Base-by-base conservation (phyloP, 2,329 filamentous ascomycete genomes). In the Coniochaeta sp. region DNA sequence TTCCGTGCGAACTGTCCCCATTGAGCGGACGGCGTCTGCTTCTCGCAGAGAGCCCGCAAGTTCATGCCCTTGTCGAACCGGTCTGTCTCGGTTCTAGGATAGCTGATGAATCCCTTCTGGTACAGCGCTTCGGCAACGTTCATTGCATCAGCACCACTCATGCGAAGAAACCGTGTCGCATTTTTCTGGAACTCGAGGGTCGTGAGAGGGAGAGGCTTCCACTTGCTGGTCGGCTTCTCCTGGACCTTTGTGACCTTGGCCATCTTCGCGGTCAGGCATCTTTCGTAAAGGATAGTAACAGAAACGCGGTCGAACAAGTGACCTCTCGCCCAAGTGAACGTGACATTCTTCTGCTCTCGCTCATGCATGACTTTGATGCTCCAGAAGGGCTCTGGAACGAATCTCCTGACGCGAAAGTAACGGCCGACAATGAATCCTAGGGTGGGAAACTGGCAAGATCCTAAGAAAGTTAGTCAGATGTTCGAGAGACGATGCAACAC, bases 141-240 rank as follows among this genome's bases (percentile, higher is more conserved):
- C 91, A 99, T 96, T 42, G 95, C 89, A 54, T 86, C 80, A 60
- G 95, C 87, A 71, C 91, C 91, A 56, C 85, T 90, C 84, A 99
- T 89, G n/a, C 84, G 83, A 22, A 99, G 77, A 61, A 95, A 90
- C 26, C 85, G 81, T 57, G 89, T 96, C 12, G 94, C 92, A 71
- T 91, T 92, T 70, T 97, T 99, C 65, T 99, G 94, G 18, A 99
- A 74, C 66, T 97, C 94, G 18, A 99, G 91, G 0, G 94, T 99
- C 0, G 94, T 99, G 57, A 99, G 74, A 4, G 94, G 94, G 12
- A 99, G 70, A 0, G 94, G 94, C 61, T 92, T 92, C 86, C 87
- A 96, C 69, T 95, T 96, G 62, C 85, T 91, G 1, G 91, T 95
- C 1, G 91, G 89, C 64, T 95, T 96, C 64, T 91, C 89, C 58